Base-by-base conservation (phyloP, 441 rosid genomes). In the Adansonia gregorii region DNA sequence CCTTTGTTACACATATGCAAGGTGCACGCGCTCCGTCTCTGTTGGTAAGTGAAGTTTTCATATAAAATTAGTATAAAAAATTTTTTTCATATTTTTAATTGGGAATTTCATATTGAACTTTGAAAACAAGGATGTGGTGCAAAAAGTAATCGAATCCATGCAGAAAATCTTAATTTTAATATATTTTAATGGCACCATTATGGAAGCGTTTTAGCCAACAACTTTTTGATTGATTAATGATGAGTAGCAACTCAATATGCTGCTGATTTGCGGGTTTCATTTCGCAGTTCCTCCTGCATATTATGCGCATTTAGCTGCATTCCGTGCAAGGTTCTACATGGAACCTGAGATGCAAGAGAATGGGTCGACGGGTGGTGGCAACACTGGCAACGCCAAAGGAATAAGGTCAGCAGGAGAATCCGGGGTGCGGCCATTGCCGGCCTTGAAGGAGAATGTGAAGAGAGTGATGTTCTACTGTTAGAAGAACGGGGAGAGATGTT, bases 281-380 rank as follows among this genome's bases (percentile, higher is more conserved):
- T 81, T 12, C 85, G 87, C 84, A 97, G 99, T 97, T 83, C 99
- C 99, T 49, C 99, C 99, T 0, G 99, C 99, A 58, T 92, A 97
- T 78, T 97, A 97, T 73, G 99, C 99, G 0, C 99, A 94, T 82
- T 87, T 97, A 71, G 99, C 99, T 6, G 98, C 99, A 45, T 97
- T 93, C 60, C 92, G 99, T 1, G 98, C 99, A 1, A 89, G 99
- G 20, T 97, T 94, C 84, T 97, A 97, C 92, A 79, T 88, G 92
- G 99, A 97, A 79, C 98, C 99, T 0, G 97, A 91, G 82, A 79
- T 85, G 81, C 98, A 90, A 79, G 99, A 94, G 45, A 93, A 89
- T 52, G 93, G 97, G 4, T 89, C 97, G 0, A 61, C 97, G 0
- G 59, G 79, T 0, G 92, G 89, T 0, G 80, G 90, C 6, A 71